Evolutionary conservation across 2,329 filamentous ascomycete species (phyloP), one percentile per base, ranked within the genome.

Genomic region (Fusarium mundagurra): DNA sequence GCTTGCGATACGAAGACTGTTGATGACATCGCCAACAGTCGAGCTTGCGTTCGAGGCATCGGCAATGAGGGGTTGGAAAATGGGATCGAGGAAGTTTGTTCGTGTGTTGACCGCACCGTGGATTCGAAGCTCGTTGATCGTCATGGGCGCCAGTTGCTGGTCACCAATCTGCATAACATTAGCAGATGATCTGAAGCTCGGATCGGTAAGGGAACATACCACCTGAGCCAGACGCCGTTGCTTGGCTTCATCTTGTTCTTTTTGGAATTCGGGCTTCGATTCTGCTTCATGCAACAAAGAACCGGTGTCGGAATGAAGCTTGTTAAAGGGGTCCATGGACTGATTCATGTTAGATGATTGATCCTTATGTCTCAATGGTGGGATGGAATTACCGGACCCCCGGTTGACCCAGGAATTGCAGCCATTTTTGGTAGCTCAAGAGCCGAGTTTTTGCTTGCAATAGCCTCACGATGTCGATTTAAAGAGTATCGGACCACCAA

Each of bases 81-180:
- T 87, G 41, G 91, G 91, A 81, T 97, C 90, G 62, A 99, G 91
- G 82, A 99, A 98, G 72, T 89, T 88, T 77, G 90, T 89, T 73
- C 96, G 91, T n/a, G 96, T 98, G 80, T 96, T 92, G 69, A 89
- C 88, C 50, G 94, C 94, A 80, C 95, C 93, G 71, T 97, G 90
- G 69, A 99, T 88, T 77, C 93, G 91, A 80, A 99, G 90, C 50
- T 94, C 93, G 77, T 94, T 94, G 81, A 99, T 92, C 20, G 94
- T 94, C 78, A 96, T 94, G 45, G 96, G 96, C 66, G 96, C 90
- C 48, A 94, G 94, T 75, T 93, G 92, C 82, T 98, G 97, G 83
- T 93, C 90, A 75, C 91, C 76, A 73, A 84, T 80, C 83, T 84
- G 62, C 48, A 29, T 9, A 36, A 9, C n/a, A 59, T 82, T 67